phyloP scores from a whole-genome alignment of 148 eudicot genomes.

The Heliosperma pusillum region DNA sequence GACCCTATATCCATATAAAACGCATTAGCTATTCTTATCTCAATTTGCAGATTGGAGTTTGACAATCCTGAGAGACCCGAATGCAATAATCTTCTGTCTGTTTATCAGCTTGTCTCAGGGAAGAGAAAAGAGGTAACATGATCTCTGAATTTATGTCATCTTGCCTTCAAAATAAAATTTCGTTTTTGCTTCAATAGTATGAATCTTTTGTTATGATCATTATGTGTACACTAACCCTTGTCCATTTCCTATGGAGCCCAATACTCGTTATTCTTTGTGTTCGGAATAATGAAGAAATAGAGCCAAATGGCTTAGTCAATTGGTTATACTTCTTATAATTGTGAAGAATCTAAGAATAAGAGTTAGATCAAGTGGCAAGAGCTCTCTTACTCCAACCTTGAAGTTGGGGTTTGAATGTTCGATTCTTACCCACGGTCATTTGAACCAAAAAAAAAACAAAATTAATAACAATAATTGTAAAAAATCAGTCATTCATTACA shows the following conservation, averaged over 20 bases:
- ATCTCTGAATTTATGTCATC: neutral
- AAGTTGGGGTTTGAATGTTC: too few species aligned
- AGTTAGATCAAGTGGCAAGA: too few species aligned
- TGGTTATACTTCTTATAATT: neutral
- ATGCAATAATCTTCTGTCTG: conserved; percentile 85
- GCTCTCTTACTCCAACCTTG: too few species aligned
- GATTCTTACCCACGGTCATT: too few species aligned
- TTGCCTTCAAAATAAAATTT: neutral
- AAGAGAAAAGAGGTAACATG: conserved; percentile 74
- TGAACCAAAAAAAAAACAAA: too few species aligned
- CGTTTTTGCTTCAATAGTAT: neutral
- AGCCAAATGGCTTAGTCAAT: neutral
- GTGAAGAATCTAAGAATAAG: too few species aligned
- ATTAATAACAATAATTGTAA: too few species aligned
- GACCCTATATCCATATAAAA: neutral
- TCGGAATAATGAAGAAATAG: neutral
- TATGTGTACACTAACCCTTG: neutral
- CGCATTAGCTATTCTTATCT: conserved; percentile 2
- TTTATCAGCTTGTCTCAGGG: conserved; percentile 86
- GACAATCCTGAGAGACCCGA: conserved; percentile 92
- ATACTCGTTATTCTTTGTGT: neutral
- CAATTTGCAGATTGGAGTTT: conserved; percentile 56
- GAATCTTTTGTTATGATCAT: neutral
- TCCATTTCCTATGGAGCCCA: neutral
- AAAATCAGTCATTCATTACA: neutral